Base-by-base conservation (phyloP, 495 filamentous ascomycete genomes). In the Penicillium antarcticum region DNA sequence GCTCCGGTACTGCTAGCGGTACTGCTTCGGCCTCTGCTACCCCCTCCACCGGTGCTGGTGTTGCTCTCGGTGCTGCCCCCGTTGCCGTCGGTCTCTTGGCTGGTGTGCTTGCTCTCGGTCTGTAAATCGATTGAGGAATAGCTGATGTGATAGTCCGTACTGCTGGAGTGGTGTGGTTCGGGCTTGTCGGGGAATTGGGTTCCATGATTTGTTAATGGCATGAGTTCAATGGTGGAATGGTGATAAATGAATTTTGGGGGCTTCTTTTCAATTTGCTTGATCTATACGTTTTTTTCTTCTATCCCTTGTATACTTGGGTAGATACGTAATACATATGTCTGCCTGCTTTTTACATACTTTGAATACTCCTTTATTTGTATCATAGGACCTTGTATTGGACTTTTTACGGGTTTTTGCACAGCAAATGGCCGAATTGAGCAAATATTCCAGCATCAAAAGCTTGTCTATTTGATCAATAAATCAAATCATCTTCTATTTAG, bases 31-130 rank as follows among this genome's bases (percentile, higher is more conserved):
- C 34, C 24, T 52, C 56, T 23, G 24, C 58, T 26, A 50, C 45
- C 35, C 44, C 52, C 41, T 48, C 57, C 19, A 46, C 45, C 12
- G 57, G 45, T 46, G 55, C 32, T 19, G 54, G 51, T 32, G 34
- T 55, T n/a, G 41, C 24, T 23, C 46, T 51, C 26, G 26, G 26
- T 0, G 47, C 35, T 23, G 77, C 17, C 79, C 62, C 48, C 19
- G 55, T 34, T 23, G 48, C 49, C 37, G 48, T 40, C 10, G 58
- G 58, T n/a, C 14, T 62, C n/a, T 8, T 62, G 9, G 59, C 53
- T 21, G 61, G 55, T 52, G 49, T 50, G 21, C 16, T 64, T 18
- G 61, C 55, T 57, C 42, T 64, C 16, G 41, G 29, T 19, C 50
- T 64, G 41, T 64, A 64, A 52, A 29, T 37, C 23, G 18, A 16